Evolutionary conservation across 2,329 filamentous ascomycete genomes (phyloP).

Genomic region (Fusarium coffeatum): DNA sequence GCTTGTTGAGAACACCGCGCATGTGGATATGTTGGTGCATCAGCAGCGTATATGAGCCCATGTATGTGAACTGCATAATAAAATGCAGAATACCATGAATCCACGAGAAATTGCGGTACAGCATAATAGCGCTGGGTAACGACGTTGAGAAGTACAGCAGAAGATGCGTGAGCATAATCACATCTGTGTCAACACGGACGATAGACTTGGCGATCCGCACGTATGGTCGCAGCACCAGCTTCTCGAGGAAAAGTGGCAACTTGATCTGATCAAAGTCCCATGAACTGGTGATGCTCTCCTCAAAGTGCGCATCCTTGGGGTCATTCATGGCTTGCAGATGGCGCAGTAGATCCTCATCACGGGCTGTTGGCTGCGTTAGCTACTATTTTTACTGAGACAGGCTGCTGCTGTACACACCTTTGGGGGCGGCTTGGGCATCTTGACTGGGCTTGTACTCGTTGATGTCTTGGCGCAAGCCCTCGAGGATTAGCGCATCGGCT

Average conservation of each 20-base stretch:
- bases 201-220: slow-evolving; percentile 64
- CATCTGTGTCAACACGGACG: slow-evolving; percentile 76
- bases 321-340: slow-evolving; percentile 32
- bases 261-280: slow-evolving; percentile 37
- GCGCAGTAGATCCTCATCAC: slow-evolving; percentile 28
- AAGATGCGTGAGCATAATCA: slow-evolving; percentile 82
- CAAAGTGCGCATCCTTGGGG: slow-evolving; percentile 33
- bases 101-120: slow-evolving; percentile 75
- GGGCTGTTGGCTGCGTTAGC: not conserved
- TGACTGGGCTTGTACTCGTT: slow-evolving; percentile 11
- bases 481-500: slow-evolving; percentile 28
- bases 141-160: slow-evolving; percentile 77
- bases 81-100: slow-evolving; percentile 74
- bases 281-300: slow-evolving; percentile 24
- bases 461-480: slow-evolving; percentile 29
- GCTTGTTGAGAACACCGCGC: slow-evolving; percentile 72
- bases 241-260: slow-evolving; percentile 24
- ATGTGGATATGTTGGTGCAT: slow-evolving; percentile 88
- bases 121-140: slow-evolving; percentile 73
- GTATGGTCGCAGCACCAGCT: slow-evolving; percentile 67
- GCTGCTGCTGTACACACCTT: slow-evolving; percentile 13
- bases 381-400: not conserved
- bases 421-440: slow-evolving; percentile 1
- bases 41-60: slow-evolving; percentile 81
- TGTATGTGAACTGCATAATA: slow-evolving; percentile 74